A percentile compares a stretch with the other conserved stretches of the same genome.
Conservation (phyloP, 208 protist species). For the Zelonia costaricensis region DNA sequence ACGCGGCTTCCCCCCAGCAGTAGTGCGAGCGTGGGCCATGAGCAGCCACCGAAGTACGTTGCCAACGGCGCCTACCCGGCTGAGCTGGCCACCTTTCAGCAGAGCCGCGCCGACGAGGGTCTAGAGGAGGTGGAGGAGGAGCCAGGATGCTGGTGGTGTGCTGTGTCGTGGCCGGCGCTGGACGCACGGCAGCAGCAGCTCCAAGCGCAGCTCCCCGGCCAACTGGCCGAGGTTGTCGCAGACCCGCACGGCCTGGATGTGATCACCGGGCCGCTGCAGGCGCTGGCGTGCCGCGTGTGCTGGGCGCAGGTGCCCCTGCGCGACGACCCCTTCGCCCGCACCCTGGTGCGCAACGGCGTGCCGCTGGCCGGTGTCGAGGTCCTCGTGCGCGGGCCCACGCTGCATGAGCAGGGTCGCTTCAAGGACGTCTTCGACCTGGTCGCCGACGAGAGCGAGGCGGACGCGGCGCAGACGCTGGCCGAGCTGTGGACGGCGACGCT, state of each 20-base stretch:
- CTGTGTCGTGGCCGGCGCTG: slow-evolving; percentile 6
- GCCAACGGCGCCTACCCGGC: slow-evolving; percentile 81
- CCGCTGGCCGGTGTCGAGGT: slow-evolving; percentile 34
- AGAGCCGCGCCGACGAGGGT: neutral
- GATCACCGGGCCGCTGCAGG: slow-evolving; percentile 69
- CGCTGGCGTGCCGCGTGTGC: slow-evolving; percentile 56
- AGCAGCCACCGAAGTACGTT: slow-evolving; percentile 41
- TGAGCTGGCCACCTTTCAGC: slow-evolving; percentile 35
- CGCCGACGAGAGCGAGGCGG: slow-evolving; percentile 30
- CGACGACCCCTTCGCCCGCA: slow-evolving; percentile 64
- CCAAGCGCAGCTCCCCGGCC: neutral
- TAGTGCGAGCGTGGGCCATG: neutral
- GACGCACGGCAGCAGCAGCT: neutral
- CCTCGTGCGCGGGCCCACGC: slow-evolving; percentile 45
- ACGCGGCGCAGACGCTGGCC: slow-evolving; percentile 26
- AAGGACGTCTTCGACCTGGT: slow-evolving; percentile 49
- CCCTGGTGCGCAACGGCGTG: slow-evolving; percentile 42
- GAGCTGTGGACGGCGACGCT: slow-evolving; percentile 25
- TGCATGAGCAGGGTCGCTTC: slow-evolving; percentile 25
- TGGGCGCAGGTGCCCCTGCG: slow-evolving; percentile 60
- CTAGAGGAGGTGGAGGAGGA: neutral
- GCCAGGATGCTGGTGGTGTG: slow-evolving; percentile 26
- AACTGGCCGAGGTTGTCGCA: neutral
- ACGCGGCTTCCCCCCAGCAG: neutral
- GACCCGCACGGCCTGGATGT: slow-evolving; percentile 51